These are phyloP conservation scores for Guadua angustifolia DNA, from an alignment of 176 grass and related monocot genomes.

Conservation along the genomic window DNA sequence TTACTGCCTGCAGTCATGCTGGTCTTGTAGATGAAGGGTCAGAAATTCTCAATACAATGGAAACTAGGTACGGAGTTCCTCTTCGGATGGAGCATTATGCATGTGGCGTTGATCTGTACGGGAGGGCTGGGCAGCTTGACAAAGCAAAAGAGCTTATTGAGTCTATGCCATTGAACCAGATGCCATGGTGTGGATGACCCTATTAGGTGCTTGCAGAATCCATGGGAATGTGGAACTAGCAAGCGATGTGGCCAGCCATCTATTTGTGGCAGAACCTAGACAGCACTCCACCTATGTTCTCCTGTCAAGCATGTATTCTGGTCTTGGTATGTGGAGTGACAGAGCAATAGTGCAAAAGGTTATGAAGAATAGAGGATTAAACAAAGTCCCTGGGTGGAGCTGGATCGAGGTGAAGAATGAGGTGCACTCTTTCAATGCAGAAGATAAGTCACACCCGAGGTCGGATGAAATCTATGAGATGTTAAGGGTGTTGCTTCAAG, in stretches of 20 bases:
- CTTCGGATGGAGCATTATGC: conserved; percentile 76
- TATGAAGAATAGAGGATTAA: conserved; percentile 69
- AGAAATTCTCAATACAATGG: conserved; percentile 57
- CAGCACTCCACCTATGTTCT: conserved; percentile 74
- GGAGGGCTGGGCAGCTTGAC: conserved; percentile 63
- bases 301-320: conserved; percentile 64
- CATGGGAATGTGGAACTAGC: conserved; percentile 66
- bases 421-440: conserved; percentile 69
- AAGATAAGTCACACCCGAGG: conserved; percentile 58
- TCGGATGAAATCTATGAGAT: conserved; percentile 56
- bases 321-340: conserved; percentile 68
- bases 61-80: conserved; percentile 48
- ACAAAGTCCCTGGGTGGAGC: conserved; percentile 77
- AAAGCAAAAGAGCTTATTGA: conserved; percentile 67
- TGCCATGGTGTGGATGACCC: conserved; percentile 75
- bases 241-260: conserved; percentile 46
- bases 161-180: conserved; percentile 74
- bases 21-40: conserved; percentile 66
- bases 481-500: conserved; percentile 45
- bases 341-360: conserved; percentile 61
- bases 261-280: conserved; percentile 49
- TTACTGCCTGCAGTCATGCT: conserved; percentile 64
- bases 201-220: conserved; percentile 70
- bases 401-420: conserved; percentile 72
- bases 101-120: conserved; percentile 70